A percentile compares a stretch with the other conserved stretches of the same genome.
Conservation (phyloP, 2,329 filamentous ascomycete species). For the Metarhizium album region DNA sequence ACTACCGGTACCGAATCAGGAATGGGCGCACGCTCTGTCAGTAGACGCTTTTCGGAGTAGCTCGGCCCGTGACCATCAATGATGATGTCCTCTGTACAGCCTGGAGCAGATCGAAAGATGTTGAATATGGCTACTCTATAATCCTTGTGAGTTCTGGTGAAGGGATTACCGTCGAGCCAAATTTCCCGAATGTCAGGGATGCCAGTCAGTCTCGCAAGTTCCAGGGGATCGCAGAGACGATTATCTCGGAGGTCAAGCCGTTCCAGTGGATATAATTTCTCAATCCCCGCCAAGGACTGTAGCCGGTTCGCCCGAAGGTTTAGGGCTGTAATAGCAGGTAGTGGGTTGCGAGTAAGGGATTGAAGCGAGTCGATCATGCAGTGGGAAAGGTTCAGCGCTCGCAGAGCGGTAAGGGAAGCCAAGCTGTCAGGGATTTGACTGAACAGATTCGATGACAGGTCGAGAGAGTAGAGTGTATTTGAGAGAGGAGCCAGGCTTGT, state of each 20-base stretch:
- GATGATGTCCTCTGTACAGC: conserved; percentile 80
- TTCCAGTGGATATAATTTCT: conserved; percentile 80
- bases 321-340: conserved; percentile 86
- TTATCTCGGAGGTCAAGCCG: conserved; percentile 88
- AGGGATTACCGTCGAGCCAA: conserved; percentile 87
- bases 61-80: conserved; percentile 77
- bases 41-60: conserved; percentile 74
- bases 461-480: conserved; percentile 81
- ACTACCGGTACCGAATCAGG: conserved; percentile 68
- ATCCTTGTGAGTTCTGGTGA: conserved; percentile 73
- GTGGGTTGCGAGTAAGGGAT: conserved; percentile 71
- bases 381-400: conserved; percentile 85
- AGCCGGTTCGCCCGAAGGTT: conserved; percentile 87
- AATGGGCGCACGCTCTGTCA: conserved; percentile 72
- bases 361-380: conserved; percentile 97
- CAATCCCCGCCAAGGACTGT: conserved; percentile 76
- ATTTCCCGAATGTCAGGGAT: conserved; percentile 89
- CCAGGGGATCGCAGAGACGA: conserved; percentile 76
- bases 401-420: conserved; percentile 73
- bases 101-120: conserved; percentile 79
- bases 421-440: conserved; percentile 89
- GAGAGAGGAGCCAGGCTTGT: conserved; percentile 71
- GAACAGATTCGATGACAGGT: conserved; percentile 87
- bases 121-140: conserved; percentile 93
- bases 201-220: conserved; percentile 78